phyloP scores from a whole-genome alignment of 768 basidiomycete genomes.

The Podaxis sp. region DNA sequence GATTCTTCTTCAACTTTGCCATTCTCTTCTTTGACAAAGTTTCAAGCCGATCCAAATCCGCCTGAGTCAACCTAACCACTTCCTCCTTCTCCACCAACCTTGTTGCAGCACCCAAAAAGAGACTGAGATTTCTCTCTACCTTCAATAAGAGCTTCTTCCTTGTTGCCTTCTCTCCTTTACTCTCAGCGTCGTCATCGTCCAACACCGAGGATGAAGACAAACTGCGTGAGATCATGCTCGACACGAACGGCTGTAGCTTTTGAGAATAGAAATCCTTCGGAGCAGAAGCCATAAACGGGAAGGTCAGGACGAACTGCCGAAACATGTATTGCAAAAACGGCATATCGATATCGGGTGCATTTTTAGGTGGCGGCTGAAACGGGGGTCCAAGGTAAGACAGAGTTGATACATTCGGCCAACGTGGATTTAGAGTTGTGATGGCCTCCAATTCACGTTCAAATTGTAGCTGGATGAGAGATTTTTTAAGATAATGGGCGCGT shows the following conservation, averaged over 20 bases:
- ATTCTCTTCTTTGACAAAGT: conserved; percentile 59
- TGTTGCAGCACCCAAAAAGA: conserved; percentile 78
- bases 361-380: conserved; percentile 67
- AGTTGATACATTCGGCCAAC: conserved; percentile 42
- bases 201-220: conserved; percentile 57
- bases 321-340: conserved; percentile 90
- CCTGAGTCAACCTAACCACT: conserved; percentile 83
- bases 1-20: conserved; percentile 39
- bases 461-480: conserved; percentile 85
- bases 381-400: conserved; percentile 88
- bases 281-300: conserved; percentile 89
- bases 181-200: conserved; percentile 37
- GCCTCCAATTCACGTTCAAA: conserved; percentile 78
- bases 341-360: conserved; percentile 58
- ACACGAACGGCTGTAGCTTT: conserved; percentile 93
- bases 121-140: conserved; percentile 77
- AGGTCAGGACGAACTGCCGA: conserved; percentile 88
- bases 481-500: conserved; percentile 98
- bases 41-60: conserved; percentile 79
- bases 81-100: conserved; percentile 85
- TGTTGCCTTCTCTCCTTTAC: conserved; percentile 46
- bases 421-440: conserved; percentile 34
- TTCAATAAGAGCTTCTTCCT: conserved; percentile 69
- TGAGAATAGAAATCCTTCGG: conserved; percentile 90
- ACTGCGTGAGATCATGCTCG: conserved; percentile 77